These are phyloP conservation scores for Salix udensis DNA, from an alignment of 345 rosid genomes.

Conservation along the genomic window DNA sequence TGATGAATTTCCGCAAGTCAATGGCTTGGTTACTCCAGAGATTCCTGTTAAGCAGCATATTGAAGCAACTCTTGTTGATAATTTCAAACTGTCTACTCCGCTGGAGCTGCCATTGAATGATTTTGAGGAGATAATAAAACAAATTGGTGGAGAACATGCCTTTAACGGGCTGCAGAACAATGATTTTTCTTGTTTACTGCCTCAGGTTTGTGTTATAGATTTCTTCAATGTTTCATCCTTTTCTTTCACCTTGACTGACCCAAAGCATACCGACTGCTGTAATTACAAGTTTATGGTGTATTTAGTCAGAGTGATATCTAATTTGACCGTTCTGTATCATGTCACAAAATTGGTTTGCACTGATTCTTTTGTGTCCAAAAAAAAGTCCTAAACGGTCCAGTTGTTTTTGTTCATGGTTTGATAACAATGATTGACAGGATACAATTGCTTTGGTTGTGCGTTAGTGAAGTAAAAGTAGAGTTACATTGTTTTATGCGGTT, in stretches of 20 bases:
- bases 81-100: conserved; percentile 13
- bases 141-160: conserved; percentile 32
- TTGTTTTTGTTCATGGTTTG: neutral
- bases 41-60: conserved; percentile 26
- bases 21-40: conserved; percentile 17
- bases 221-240: neutral
- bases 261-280: neutral
- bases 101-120: conserved; percentile 33
- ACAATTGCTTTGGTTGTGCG: neutral
- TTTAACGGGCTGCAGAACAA: conserved; percentile 14
- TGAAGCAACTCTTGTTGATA: conserved; percentile 27
- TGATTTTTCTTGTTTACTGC: conserved; percentile 7
- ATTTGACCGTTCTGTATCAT: neutral
- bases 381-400: neutral
- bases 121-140: conserved; percentile 45
- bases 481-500: neutral
- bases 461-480: neutral
- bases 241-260: neutral
- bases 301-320: too few species aligned
- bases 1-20: conserved; percentile 30
- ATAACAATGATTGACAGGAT: neutral
- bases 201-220: conserved; percentile 32
- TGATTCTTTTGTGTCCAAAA: neutral
- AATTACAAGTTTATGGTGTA: neutral
- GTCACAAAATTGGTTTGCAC: neutral